Base-by-base conservation (phyloP, 2,329 filamentous ascomycete genomes). In the Botrytis porri region DNA sequence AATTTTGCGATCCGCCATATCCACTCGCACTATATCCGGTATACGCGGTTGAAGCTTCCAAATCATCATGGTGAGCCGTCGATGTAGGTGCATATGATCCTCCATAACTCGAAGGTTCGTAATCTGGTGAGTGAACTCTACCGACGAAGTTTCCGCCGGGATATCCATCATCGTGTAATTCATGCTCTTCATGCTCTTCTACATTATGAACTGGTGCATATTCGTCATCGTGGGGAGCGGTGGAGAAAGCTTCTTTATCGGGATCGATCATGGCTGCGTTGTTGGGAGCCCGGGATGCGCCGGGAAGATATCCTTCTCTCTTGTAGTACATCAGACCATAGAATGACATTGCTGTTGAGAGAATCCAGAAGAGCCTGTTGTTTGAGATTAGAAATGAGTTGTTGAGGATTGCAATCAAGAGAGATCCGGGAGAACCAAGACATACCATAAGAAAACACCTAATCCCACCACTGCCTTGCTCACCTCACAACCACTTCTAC, bases 181-280 rank as follows among this genome's bases (percentile, higher is more conserved):
- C 78, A 41, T 79, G 77, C 10, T 74, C 69, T 37, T 80, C 79
- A 29, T 79, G 77, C 7, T 78, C 76, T 65, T 80, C 80, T 12
- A 73, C 81, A 75, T 88, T 84, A 80, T 89, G 85, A 75, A 91
- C 85, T 22, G 87, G 88, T 69, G 89, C 87, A 78, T 91, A 91
- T 61, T 91, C 89, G 76, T 91, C 89, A 77, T 89, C 88, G 78
- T 89, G 87, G n/a, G 88, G 88, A 22, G 88, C 88, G 81, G 89
- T 90, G 73, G 88, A 90, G 82, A 92, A 92, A 74, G 89, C 89
- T 41, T 89, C 89, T 83, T 91, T 91, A 81, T 92, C 89, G 0
- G 89, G 89, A 80, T 91, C 89, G 77, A 90, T 90, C 82, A 88
- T 78, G 80, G 83, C 76, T 3, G 80, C 78, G 70, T 80, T 81